Conservation (phyloP, 768 basidiomycete species). For the Roridomyces roridus region DNA sequence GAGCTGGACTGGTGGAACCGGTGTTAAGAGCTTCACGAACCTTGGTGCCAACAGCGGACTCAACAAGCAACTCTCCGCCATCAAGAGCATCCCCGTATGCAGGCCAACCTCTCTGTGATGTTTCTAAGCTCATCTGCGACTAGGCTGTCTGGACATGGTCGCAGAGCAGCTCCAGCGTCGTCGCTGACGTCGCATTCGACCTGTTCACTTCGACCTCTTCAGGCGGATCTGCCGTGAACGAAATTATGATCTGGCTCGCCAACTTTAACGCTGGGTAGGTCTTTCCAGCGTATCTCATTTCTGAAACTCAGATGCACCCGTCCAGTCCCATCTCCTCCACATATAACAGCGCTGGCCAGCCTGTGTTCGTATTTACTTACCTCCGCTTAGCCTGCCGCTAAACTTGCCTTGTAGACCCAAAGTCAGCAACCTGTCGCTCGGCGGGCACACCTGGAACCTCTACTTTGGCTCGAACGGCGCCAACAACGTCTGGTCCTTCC, state of each 20-base stretch:
- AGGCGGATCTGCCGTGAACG: constrained; percentile 54
- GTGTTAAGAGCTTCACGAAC: constrained; percentile 70
- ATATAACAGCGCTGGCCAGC: constrained; percentile 53
- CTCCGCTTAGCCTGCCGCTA: not conserved
- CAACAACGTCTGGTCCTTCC: constrained; percentile 60
- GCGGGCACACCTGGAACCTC: constrained; percentile 61
- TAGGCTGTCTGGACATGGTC: constrained; percentile 67
- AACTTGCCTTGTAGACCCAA: constrained; percentile 35
- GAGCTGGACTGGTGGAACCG: constrained; percentile 52
- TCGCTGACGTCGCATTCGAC: constrained; percentile 66
- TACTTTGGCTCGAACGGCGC: constrained; percentile 60
- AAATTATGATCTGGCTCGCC: constrained; percentile 73
- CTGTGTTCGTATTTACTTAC: constrained; percentile 26
- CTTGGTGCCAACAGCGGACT: constrained; percentile 55
- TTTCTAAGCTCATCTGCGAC: not conserved
- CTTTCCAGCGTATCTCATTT: not conserved
- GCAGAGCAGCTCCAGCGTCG: constrained; percentile 46
- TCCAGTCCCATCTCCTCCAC: constrained; percentile 53
- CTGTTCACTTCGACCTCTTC: constrained; percentile 61
- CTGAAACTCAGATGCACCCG: not conserved
- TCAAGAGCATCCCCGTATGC: constrained; percentile 62
- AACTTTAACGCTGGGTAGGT: constrained; percentile 52
- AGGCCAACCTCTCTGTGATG: not conserved
- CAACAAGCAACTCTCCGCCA: constrained; percentile 59
- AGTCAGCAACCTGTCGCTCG: constrained; percentile 49